Evolutionary conservation across 192 early-diverging fungal genomes (phyloP).

Genomic region (Paraglomus brasilianum): DNA sequence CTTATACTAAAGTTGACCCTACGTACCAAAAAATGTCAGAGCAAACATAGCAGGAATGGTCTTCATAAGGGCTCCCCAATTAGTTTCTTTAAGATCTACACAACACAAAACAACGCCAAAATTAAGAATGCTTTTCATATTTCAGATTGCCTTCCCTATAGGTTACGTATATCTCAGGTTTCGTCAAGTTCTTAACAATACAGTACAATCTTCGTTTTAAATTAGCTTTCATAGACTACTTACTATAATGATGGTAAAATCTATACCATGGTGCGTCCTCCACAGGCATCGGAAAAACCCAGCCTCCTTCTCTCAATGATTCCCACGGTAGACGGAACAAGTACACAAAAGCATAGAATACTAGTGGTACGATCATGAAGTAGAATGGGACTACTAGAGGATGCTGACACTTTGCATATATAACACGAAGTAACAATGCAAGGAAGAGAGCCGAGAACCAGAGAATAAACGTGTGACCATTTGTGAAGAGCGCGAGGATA

Average conservation of each 20-base stretch:
- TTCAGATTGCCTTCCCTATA: neutral
- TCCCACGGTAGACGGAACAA: constrained; percentile 60
- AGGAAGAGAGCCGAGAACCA: constrained; percentile 76
- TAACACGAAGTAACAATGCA: constrained; percentile 67
- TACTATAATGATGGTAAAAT: constrained; percentile 81
- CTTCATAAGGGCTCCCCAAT: constrained; percentile 62
- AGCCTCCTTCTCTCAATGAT: constrained; percentile 68
- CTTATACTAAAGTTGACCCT: neutral
- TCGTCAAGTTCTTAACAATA: neutral
- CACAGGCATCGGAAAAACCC: constrained; percentile 81
- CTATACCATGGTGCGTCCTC: constrained; percentile 79
- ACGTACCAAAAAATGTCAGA: constrained; percentile 82
- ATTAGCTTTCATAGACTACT: neutral
- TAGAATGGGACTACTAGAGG: constrained; percentile 88
- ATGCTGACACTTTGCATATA: constrained; percentile 67
- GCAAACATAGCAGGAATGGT: constrained; percentile 91
- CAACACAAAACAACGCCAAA: constrained; percentile 5
- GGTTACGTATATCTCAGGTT: neutral
- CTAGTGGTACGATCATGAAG: constrained; percentile 76
- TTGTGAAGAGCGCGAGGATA: constrained; percentile 62
- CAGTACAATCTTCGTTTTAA: neutral
- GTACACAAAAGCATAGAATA: constrained; percentile 72
- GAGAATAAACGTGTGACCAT: constrained; percentile 63
- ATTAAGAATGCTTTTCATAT: neutral
- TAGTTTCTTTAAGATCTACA: constrained; percentile 56